Conservation (phyloP, 1,139 yeast genomes). For the Geotrichum phurueaensis region DNA sequence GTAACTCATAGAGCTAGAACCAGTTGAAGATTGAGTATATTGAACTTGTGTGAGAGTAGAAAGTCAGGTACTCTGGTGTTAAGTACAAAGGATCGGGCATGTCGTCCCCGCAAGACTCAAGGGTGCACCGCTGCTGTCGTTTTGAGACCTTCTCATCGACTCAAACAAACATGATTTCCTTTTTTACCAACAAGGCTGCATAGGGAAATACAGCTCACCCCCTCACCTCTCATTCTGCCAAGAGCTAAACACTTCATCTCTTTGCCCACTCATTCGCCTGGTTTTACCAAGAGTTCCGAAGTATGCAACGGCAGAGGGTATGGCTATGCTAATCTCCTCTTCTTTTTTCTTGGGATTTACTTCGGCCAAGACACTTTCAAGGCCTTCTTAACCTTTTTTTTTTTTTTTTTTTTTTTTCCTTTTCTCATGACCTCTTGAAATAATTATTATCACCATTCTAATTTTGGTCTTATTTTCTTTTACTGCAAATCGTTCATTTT, state of each 20-base stretch:
- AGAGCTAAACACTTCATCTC: too few species aligned
- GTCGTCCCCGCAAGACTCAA: not conserved
- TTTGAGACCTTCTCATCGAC: not conserved
- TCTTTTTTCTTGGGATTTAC: not conserved
- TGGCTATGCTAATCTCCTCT: not conserved
- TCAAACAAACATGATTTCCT: not conserved
- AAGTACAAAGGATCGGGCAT: not conserved
- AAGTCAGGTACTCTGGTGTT: not conserved
- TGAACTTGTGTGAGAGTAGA: not conserved
- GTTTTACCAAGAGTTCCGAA: not conserved
- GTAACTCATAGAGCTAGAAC: not conserved
- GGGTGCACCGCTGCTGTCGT: not conserved
- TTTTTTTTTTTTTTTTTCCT: too few species aligned
- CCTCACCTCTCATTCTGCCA: too few species aligned
- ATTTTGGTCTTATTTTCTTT: not conserved
- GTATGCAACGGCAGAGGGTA: not conserved
- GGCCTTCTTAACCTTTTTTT: too few species aligned
- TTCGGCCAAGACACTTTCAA: too few species aligned
- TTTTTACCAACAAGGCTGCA: not conserved
- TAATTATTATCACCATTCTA: not conserved
- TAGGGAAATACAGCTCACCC: too few species aligned
- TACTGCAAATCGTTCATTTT: too few species aligned
- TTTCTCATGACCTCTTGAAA: not conserved
- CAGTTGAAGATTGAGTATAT: not conserved
- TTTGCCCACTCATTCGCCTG: not conserved